Conservation (phyloP, 371 early-diverging fungal species). For the Blakeslea trispora region DNA sequence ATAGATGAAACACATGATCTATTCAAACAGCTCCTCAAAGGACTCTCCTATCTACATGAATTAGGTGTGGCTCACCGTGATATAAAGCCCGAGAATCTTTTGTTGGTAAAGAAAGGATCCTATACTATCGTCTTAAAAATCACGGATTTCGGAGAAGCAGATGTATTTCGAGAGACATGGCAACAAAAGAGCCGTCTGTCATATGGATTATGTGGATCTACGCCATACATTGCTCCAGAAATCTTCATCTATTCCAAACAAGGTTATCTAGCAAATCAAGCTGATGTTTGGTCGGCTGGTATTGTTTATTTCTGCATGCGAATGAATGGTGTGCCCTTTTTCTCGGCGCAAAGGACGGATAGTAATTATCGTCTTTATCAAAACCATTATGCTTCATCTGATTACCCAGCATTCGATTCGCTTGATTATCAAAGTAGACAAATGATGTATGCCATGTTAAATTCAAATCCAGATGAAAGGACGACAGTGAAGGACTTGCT, state of each 20-base stretch:
- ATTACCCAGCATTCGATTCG: constrained; percentile 56
- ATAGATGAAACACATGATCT: constrained; percentile 50
- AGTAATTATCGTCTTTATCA: constrained; percentile 68
- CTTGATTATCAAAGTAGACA: constrained; percentile 23
- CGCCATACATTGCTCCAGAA: constrained; percentile 93
- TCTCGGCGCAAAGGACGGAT: constrained; percentile 54
- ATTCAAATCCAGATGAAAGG: constrained; percentile 45
- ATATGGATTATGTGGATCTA: constrained; percentile 82
- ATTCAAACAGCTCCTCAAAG: constrained; percentile 89
- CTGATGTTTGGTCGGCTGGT: constrained; percentile 86
- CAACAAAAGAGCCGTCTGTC: constrained; percentile 64
- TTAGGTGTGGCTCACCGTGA: constrained; percentile 90
- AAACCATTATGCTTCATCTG: constrained; percentile 10
- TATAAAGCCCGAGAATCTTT: constrained; percentile 90
- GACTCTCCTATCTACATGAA: constrained; percentile 94
- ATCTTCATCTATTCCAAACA: constrained; percentile 47
- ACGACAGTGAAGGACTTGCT: constrained; percentile 43
- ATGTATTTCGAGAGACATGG: constrained; percentile 83
- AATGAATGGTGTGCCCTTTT: constrained; percentile 68
- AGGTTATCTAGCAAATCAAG: constrained; percentile 75
- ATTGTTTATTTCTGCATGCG: constrained; percentile 83
- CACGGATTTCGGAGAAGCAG: constrained; percentile 96
- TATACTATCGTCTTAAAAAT: constrained; percentile 82
- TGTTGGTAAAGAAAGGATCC: constrained; percentile 76
- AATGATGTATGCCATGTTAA: constrained; percentile 47